Evolutionary conservation across 2,329 filamentous ascomycete genomes (phyloP).

Genomic region (Ramularia collo-cygni): DNA sequence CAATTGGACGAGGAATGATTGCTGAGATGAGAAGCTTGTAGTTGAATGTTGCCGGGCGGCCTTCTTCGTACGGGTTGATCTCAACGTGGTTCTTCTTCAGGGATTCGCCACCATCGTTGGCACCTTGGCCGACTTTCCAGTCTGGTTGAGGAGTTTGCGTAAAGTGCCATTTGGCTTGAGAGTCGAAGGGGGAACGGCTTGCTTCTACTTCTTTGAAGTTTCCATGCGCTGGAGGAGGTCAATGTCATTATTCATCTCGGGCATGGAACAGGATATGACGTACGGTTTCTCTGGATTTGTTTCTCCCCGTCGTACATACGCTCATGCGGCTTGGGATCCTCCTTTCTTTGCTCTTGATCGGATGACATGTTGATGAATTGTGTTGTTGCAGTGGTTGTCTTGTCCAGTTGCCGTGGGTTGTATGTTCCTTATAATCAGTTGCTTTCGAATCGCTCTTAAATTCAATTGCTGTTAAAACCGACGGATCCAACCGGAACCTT

Average conservation of each 20-base stretch:
- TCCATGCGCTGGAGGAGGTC: conserved; percentile 52
- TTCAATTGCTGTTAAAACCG: too few relatives aligned
- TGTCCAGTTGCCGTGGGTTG: not conserved
- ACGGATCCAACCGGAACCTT: too few relatives aligned
- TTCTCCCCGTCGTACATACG: conserved; percentile 34
- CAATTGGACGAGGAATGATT: conserved; percentile 76
- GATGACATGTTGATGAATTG: conserved; percentile 19
- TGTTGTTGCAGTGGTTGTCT: not conserved
- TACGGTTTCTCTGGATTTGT: conserved; percentile 12
- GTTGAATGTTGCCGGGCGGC: conserved; percentile 63
- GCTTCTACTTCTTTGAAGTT: conserved; percentile 70
- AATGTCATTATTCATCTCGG: conserved; percentile 46
- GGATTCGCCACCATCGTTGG: conserved; percentile 50
- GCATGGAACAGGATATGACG: too few relatives aligned
- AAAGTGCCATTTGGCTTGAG: conserved; percentile 43
- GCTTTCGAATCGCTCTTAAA: too few relatives aligned
- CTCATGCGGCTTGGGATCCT: conserved; percentile 24
- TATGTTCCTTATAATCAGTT: too few relatives aligned
- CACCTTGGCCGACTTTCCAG: conserved; percentile 61
- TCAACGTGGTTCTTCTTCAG: conserved; percentile 57
- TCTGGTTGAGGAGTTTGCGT: conserved; percentile 58
- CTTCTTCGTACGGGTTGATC: conserved; percentile 73
- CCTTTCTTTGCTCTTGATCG: conserved; percentile 22
- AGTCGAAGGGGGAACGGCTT: conserved; percentile 56
- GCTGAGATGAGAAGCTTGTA: conserved; percentile 88